Evolutionary conservation across 2,329 filamentous ascomycete species (phyloP).

Genomic region (Dactylellina sp.): DNA sequence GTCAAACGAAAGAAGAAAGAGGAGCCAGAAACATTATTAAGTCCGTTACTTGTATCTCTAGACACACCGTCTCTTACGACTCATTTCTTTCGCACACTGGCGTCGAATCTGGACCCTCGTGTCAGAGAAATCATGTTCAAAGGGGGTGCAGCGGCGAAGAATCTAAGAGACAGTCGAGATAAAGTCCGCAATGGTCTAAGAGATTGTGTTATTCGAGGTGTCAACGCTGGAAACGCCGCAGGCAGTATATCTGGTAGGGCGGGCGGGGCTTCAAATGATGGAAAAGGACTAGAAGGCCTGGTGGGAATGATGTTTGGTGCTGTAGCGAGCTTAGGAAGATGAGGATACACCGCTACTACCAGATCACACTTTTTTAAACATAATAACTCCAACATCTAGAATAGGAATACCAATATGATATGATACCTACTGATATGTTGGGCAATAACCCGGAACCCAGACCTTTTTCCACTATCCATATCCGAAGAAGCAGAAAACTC

Average conservation of each 20-base stretch:
- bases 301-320: constrained; percentile 56
- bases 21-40: constrained; percentile 71
- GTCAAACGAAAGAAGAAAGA: constrained; percentile 18
- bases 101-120: constrained; percentile 77
- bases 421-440: too few relatives aligned
- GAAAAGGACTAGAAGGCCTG: constrained; percentile 49
- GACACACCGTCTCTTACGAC: constrained; percentile 88
- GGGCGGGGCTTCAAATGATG: constrained; percentile 19
- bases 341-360: not conserved
- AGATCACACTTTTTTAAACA: too few relatives aligned
- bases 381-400: too few relatives aligned
- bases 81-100: constrained; percentile 93
- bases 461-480: too few relatives aligned
- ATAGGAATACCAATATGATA: too few relatives aligned
- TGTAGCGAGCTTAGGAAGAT: constrained; percentile 49
- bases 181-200: constrained; percentile 80
- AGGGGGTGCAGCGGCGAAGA: constrained; percentile 85
- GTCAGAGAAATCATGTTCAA: constrained; percentile 86
- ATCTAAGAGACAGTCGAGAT: constrained; percentile 79
- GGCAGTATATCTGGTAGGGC: constrained; percentile 10
- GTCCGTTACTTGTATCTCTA: constrained; percentile 78
- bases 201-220: constrained; percentile 82
- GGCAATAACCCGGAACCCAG: too few relatives aligned
- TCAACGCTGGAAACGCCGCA: constrained; percentile 47
- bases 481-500: too few relatives aligned